Evolutionary conservation across 1,284 basidiomycete genomes (phyloP).

Genomic region (Phlebopus sp.): DNA sequence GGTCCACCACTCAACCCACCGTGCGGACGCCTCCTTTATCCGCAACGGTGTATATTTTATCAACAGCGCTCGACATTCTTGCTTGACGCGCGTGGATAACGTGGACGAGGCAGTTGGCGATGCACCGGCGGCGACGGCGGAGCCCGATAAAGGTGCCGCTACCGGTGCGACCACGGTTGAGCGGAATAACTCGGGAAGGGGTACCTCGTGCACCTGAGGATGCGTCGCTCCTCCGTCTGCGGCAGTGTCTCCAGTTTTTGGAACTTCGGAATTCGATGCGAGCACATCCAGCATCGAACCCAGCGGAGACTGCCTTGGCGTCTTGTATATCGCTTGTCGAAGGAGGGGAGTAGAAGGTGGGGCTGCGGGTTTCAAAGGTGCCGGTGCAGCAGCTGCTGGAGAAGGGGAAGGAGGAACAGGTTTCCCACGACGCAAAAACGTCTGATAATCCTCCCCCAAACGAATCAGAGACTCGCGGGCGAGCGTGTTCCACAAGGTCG

Average conservation of each 20-base stretch:
- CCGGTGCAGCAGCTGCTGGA: slow-evolving; percentile 21
- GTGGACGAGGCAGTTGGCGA: slow-evolving; percentile 18
- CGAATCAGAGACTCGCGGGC: slow-evolving; percentile 56
- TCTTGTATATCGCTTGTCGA: slow-evolving; percentile 48
- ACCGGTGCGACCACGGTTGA: slow-evolving; percentile 37
- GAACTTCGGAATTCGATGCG: slow-evolving; percentile 54
- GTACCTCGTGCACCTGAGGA: slow-evolving; percentile 36
- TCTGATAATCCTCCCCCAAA: slow-evolving; percentile 65
- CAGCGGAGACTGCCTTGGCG: slow-evolving; percentile 42
- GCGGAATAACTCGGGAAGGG: slow-evolving; percentile 61
- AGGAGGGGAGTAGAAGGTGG: slow-evolving; percentile 42
- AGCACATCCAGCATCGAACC: slow-evolving; percentile 51
- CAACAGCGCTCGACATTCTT: slow-evolving; percentile 8
- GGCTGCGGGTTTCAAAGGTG: slow-evolving; percentile 21
- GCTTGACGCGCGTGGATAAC: slow-evolving; percentile 13
- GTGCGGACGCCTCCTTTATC: slow-evolving; percentile 24
- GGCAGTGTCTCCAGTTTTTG: slow-evolving; percentile 47
- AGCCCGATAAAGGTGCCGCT: slow-evolving; percentile 29
- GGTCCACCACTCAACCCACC: slow-evolving; percentile 51
- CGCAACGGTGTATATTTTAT: slow-evolving; percentile 31
- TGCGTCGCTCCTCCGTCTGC: slow-evolving; percentile 28
- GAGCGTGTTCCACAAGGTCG: slow-evolving; percentile 61
- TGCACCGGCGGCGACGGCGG: slow-evolving; percentile 2
- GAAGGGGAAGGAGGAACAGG: slow-evolving; percentile 30
- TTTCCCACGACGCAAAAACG: slow-evolving; percentile 50